phyloP scores from a whole-genome alignment of 192 early-diverging fungal species.

The Pilobolus umbonatus region DNA sequence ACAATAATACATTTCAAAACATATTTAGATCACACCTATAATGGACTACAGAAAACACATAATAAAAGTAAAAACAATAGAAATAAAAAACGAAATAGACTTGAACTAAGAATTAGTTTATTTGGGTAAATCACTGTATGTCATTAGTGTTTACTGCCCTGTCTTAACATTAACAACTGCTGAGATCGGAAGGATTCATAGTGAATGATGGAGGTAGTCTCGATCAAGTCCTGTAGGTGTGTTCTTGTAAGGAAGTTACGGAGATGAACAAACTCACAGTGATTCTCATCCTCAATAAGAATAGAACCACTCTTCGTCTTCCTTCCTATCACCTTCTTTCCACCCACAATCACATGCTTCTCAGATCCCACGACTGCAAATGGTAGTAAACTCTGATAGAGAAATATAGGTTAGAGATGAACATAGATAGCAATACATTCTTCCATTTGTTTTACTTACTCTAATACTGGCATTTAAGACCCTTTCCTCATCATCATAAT shows the following conservation, averaged over 20 bases:
- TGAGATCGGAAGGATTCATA: constrained; percentile 93
- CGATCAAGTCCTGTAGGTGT: constrained; percentile 93
- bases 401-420: background rate
- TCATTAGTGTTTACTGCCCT: no score
- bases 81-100: no score
- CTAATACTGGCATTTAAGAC: constrained; percentile 71
- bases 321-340: constrained; percentile 84
- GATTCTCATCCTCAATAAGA: constrained; percentile 86
- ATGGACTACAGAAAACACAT: background rate
- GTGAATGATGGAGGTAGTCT: constrained; percentile 88
- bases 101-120: no score
- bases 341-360: constrained; percentile 77
- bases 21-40: no score
- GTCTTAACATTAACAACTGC: no score
- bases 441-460: constrained; percentile 21
- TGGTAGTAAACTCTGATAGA: constrained; percentile 73
- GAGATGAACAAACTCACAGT: constrained; percentile 93
- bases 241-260: constrained; percentile 88
- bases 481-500: constrained; percentile 69
- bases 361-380: constrained; percentile 95
- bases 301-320: constrained; percentile 76
- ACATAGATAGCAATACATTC: background rate
- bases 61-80: background rate
- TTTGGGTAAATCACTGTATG: no score
- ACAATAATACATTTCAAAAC: no score